These are phyloP conservation scores for Lachancea sp. DNA, from an alignment of 805 yeast genomes.

Conservation along the genomic window DNA sequence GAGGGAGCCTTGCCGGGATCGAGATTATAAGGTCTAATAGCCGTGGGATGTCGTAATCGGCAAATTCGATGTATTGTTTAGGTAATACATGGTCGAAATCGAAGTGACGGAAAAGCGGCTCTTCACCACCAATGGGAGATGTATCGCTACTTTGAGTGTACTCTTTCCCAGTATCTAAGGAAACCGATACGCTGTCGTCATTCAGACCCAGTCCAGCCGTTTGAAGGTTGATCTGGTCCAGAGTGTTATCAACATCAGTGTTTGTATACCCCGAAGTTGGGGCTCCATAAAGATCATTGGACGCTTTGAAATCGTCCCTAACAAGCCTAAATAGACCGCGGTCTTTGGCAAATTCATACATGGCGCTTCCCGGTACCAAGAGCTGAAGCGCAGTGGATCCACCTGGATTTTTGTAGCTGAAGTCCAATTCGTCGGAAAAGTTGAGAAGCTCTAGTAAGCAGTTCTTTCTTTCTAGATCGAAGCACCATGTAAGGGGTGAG, in stretches of 20 bases:
- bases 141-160: constrained; percentile 18
- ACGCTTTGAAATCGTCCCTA: constrained; percentile 10
- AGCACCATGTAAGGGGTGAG: constrained; percentile 85
- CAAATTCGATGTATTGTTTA: constrained; percentile 55
- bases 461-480: constrained; percentile 50
- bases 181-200: background rate
- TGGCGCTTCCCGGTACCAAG: constrained; percentile 48
- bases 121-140: background rate
- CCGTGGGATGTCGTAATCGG: constrained; percentile 66
- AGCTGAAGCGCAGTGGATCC: constrained; percentile 45
- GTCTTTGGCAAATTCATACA: constrained; percentile 51
- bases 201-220: constrained; percentile 33
- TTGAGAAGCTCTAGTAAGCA: constrained; percentile 53
- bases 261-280: constrained; percentile 11
- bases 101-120: constrained; percentile 27
- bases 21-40: constrained; percentile 55
- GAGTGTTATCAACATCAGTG: constrained; percentile 30
- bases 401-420: constrained; percentile 34
- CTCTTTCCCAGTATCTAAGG: constrained; percentile 22
- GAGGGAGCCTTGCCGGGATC: constrained; percentile 50
- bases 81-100: constrained; percentile 50
- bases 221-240: constrained; percentile 35
- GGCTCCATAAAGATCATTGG: constrained; percentile 9
- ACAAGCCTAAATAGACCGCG: constrained; percentile 38
- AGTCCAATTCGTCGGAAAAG: constrained; percentile 51